Percentiles rank a stretch among this genome's conserved stretches.
Conservation (phyloP, 2,329 filamentous ascomycete genomes). For the Penicillium sp. region DNA sequence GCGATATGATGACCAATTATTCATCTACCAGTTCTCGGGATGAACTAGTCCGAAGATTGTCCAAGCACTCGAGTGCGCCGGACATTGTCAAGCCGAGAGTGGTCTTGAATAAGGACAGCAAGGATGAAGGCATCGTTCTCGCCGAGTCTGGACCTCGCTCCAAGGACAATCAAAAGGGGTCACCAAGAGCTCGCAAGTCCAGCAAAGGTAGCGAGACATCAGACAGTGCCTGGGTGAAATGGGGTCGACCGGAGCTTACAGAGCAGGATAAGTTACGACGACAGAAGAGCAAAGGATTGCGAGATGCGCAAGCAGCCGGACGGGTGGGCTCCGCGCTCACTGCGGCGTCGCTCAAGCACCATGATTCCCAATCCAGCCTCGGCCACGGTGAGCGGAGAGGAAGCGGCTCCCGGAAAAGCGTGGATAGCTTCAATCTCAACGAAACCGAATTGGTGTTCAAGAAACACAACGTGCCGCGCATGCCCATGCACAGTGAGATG, state of each 20-base stretch:
- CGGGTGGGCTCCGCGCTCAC: conserved; percentile 55
- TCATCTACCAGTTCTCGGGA: conserved; percentile 54
- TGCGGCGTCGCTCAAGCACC: conserved; percentile 56
- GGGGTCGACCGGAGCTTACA: conserved; percentile 43
- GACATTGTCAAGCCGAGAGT: conserved; percentile 58
- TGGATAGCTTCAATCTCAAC: conserved; percentile 41
- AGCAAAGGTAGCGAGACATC: conserved; percentile 48
- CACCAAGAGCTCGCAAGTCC: conserved; percentile 46
- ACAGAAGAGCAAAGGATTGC: conserved; percentile 50
- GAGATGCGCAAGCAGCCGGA: conserved; percentile 52
- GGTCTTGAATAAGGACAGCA: conserved; percentile 52
- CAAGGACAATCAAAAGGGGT: conserved; percentile 33
- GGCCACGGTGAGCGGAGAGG: conserved; percentile 41
- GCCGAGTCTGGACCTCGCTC: conserved; percentile 47
- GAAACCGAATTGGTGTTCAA: conserved; percentile 52
- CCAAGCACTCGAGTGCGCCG: conserved; percentile 57
- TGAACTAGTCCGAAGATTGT: conserved; percentile 48
- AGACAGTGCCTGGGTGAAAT: conserved; percentile 41
- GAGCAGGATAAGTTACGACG: conserved; percentile 49
- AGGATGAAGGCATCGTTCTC: conserved; percentile 54
- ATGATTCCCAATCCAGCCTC: conserved; percentile 58
- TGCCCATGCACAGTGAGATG: conserved; percentile 83
- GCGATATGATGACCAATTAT: conserved; percentile 56
- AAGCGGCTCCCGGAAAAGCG: conserved; percentile 21
- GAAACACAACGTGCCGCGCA: conserved; percentile 62